Evolutionary conservation across 768 basidiomycete species (phyloP), one percentile per base, ranked within the genome.

Genomic region (Tylopilus rubrobrunneus): DNA sequence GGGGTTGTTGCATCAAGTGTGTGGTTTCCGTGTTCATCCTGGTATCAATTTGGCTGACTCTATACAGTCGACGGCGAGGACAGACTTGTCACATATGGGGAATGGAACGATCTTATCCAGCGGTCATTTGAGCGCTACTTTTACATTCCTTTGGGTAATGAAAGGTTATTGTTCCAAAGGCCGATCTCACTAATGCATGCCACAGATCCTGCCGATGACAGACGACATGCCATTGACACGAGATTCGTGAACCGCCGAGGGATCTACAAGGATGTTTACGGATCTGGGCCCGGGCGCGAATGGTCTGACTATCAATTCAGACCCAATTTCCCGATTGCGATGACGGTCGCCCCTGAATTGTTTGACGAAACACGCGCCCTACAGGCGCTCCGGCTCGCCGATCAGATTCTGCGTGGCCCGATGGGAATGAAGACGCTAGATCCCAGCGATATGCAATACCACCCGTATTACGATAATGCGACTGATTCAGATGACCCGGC

Each of bases 271-370:
- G 97, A 99, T 67, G 92, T 98, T 7, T 88, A 88, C 60, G 92
- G 95, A 39, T 94, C 97, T 11, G 91, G 91, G 1, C 65, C 77
- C 45, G 89, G 85, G 10, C 81, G 92, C 51, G 91, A 96, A 71
- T 98, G 93, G 93, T 91, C 93, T 6, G 95, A 99, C 72, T 99
- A 98, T 69, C 97, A 98, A 71, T 80, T 97, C 60, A 81, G 94
- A 56, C 82, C 85, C 63, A 97, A 98, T 72, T 96, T 93, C 77
- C 87, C 94, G 5, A 88, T 98, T 54, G 92, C 97, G 0, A 98
- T 98, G 95, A 81, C 87, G 3, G 94, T 98, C 43, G 97, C 97
- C 2, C 96, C 96, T 9, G 97, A 98, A 68, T 71, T 99, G 44
- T 99, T 98, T 70, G 81, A 92, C 49, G 81, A 82, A 9, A 68